A percentile compares a stretch with the other conserved stretches of the same genome.
Conservation (phyloP, 75 land plant species). For the Ceratopteris richardii region DNA sequence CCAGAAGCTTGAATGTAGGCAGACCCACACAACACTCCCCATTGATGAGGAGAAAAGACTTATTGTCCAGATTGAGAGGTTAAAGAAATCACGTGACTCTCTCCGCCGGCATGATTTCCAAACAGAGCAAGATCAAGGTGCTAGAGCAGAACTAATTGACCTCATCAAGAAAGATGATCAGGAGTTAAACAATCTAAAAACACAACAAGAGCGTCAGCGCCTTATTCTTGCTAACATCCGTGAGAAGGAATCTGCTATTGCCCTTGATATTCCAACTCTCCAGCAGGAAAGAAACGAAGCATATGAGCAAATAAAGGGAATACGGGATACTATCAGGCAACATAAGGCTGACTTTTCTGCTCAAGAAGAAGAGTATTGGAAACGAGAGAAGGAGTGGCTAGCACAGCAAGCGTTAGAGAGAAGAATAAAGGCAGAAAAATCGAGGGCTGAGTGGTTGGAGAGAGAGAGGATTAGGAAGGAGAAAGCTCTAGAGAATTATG, state of each 20-base stretch:
- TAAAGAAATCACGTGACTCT: conserved; percentile 30
- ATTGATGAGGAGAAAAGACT: conserved; percentile 32
- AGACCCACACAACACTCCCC: conserved; percentile 25
- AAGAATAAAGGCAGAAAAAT: conserved; percentile 19
- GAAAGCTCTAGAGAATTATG: conserved; percentile 38
- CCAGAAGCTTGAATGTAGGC: conserved; percentile 27
- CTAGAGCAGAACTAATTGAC: conserved; percentile 16
- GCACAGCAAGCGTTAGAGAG: conserved; percentile 27
- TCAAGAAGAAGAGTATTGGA: conserved; percentile 32
- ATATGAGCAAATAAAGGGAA: conserved; percentile 20
- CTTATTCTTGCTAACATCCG: conserved; percentile 18
- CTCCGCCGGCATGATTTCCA: conserved; percentile 18
- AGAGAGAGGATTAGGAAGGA: conserved; percentile 29
- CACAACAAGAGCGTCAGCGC: conserved; percentile 21
- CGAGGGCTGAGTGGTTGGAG: conserved; percentile 35
- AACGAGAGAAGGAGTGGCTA: conserved; percentile 32
- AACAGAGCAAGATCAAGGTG: conserved; percentile 23
- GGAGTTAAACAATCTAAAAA: conserved; percentile 19
- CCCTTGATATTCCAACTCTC: conserved; percentile 29
- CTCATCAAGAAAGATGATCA: conserved; percentile 29
- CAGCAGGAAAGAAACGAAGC: conserved; percentile 23
- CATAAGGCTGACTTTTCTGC: conserved; percentile 20
- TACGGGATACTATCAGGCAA: conserved; percentile 22
- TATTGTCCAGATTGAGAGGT: conserved; percentile 19
- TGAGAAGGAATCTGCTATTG: conserved; percentile 21